phyloP scores from a whole-genome alignment of 352 stramenopile species.

The Poterioochromonas sp. region DNA sequence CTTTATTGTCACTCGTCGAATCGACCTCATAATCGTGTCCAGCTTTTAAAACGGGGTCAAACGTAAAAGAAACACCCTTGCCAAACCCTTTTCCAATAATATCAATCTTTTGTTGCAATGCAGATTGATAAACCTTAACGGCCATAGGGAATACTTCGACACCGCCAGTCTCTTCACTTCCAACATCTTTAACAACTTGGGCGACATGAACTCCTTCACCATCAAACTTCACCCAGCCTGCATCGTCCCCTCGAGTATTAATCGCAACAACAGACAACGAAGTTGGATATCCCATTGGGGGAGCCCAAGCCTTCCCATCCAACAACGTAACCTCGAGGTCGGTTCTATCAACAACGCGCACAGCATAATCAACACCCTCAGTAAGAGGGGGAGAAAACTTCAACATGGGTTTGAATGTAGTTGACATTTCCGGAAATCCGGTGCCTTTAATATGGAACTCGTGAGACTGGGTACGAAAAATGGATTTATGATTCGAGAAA shows the following conservation, averaged over 20 bases:
- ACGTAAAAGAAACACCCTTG: slow-evolving; percentile 29
- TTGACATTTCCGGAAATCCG: slow-evolving; percentile 36
- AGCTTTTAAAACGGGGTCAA: slow-evolving; percentile 33
- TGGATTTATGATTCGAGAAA: slow-evolving; percentile 16
- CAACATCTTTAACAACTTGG: not conserved
- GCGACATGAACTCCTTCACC: slow-evolving; percentile 28
- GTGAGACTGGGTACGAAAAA: slow-evolving; percentile 46
- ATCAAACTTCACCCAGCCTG: slow-evolving; percentile 6
- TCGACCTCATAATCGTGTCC: slow-evolving; percentile 34
- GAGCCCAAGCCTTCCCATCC: slow-evolving; percentile 34
- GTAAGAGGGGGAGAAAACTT: slow-evolving; percentile 32
- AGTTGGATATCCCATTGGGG: not conserved
- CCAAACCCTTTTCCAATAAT: slow-evolving; percentile 25
- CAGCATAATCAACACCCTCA: slow-evolving; percentile 29
- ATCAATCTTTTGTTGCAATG: not conserved
- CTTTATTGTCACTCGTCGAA: slow-evolving; percentile 28
- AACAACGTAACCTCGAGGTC: slow-evolving; percentile 23
- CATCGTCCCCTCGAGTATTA: slow-evolving; percentile 24
- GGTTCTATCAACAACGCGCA: slow-evolving; percentile 33
- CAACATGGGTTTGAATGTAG: slow-evolving; percentile 9
- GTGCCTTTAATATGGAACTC: slow-evolving; percentile 40
- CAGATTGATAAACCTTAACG: slow-evolving; percentile 27
- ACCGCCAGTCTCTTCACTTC: not conserved
- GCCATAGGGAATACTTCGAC: slow-evolving; percentile 21
- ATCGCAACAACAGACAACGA: not conserved